Evolutionary conservation across 352 stramenopile species (phyloP), one percentile per base, ranked within the genome.

Genomic region (Phytophthora palmivora): DNA sequence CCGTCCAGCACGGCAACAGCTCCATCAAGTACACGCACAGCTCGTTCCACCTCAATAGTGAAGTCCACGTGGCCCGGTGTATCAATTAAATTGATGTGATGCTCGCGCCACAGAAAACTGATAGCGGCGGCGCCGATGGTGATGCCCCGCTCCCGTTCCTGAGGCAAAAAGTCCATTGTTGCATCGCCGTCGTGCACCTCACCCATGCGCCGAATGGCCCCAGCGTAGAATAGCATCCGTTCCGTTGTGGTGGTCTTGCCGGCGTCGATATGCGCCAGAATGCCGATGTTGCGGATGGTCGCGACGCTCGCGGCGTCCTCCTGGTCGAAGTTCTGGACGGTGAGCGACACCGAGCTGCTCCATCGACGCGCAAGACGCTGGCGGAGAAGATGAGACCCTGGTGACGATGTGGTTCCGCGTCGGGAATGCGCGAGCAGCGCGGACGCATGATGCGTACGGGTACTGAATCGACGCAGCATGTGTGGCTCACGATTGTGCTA

Each of bases 161-260:
- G 92, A 16, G 82, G 74, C 71, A 95, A 78, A 59, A 91, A 95
- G 64, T 95, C 86, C 75, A 92, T 93, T 9, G 79, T 92, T 2
- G 84, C 79, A 63, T 94, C 82, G 7, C 82, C 80, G 39, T 91
- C 80, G 63, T 91, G 84, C 48, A 93, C 84, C 54, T 94, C 80
- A 38, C 82, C 82, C 82, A 91, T 91, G 43, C 70, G 68, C 16
- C 46, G 42, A 57, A 93, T 93, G 1, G 70, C 72, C 42, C 84
- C 97, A 19, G 96, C 92, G 85, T 99, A 99, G 77, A 97, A 99
- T 14, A 99, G 88, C 82, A 99, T 99, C 61, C 96, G 89, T 77
- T 99, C 97, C 15, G 97, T 99, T 11, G 96, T 99, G 22, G 97
- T 99, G 8, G 97, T 99, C 83, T 99, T 99, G 15, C 97, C 97